Evolutionary conservation across 345 rosid genomes (phyloP).

Genomic region (Turritis glabra): DNA sequence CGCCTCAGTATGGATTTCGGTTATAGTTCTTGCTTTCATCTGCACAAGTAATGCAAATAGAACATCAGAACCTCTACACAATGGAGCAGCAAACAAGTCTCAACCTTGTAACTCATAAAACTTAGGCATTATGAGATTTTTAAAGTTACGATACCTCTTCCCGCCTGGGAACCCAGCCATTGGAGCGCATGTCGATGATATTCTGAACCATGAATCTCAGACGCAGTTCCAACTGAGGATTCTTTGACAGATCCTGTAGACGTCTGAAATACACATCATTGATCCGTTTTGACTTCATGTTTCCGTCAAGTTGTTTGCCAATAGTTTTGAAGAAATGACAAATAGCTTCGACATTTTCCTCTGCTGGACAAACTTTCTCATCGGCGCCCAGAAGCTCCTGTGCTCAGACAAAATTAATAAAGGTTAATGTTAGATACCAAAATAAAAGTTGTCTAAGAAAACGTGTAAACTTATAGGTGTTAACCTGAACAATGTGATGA

Average conservation of each 20-base stretch:
- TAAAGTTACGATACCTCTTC: slow-evolving; percentile 53
- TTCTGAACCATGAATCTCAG: slow-evolving; percentile 76
- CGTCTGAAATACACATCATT: slow-evolving; percentile 62
- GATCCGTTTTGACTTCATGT: slow-evolving; percentile 49
- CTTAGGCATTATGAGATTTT: background rate
- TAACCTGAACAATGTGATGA: slow-evolving; percentile 82
- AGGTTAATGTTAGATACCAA: slow-evolving; percentile 8
- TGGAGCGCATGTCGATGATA: slow-evolving; percentile 62
- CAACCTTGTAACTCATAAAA: slow-evolving; percentile 11
- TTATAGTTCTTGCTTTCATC: slow-evolving; percentile 89
- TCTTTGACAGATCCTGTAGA: slow-evolving; percentile 56
- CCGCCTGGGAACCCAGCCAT: slow-evolving; percentile 70
- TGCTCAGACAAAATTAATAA: slow-evolving; percentile 19
- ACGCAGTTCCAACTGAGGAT: slow-evolving; percentile 61
- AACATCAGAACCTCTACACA: slow-evolving; percentile 1
- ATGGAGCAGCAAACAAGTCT: background rate
- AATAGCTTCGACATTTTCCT: slow-evolving; percentile 89
- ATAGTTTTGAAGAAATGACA: slow-evolving; percentile 78
- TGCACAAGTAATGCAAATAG: slow-evolving; percentile 35
- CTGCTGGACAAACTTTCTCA: slow-evolving; percentile 67
- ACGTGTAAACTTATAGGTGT: background rate
- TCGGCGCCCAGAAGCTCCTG: slow-evolving; percentile 86
- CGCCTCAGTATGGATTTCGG: slow-evolving; percentile 89
- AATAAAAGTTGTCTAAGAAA: background rate
- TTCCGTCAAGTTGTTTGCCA: slow-evolving; percentile 83